Evolutionary conservation across 176 grass and related monocot species (phyloP).

Genomic region (Lolium perenne): DNA sequence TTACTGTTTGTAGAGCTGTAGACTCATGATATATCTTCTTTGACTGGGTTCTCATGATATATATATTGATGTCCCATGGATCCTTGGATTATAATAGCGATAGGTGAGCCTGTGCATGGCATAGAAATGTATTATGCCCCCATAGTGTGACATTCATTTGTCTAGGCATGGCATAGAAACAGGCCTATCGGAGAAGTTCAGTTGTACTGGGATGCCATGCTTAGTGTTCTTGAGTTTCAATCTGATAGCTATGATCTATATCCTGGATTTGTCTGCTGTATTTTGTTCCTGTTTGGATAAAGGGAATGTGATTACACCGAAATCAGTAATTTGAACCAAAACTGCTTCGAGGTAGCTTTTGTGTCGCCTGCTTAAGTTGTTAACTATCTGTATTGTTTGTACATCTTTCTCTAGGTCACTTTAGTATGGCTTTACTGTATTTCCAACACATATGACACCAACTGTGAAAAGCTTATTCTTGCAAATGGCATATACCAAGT

Average conservation of each 20-base stretch:
- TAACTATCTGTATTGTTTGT: not conserved
- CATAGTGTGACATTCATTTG: not conserved
- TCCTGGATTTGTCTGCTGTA: not conserved
- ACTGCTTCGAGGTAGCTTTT: not conserved
- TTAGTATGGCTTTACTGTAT: not conserved
- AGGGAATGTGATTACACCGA: not conserved
- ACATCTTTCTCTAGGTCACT: not conserved
- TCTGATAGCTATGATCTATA: not conserved
- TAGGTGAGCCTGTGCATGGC: not conserved
- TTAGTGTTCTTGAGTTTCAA: not conserved
- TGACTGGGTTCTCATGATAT: not conserved
- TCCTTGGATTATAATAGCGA: constrained; percentile 23
- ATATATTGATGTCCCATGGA: not conserved
- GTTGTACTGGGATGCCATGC: not conserved
- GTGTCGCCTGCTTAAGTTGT: not conserved
- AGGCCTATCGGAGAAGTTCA: not conserved
- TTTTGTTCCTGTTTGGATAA: not conserved
- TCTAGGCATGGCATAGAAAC: not conserved
- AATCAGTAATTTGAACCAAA: not conserved
- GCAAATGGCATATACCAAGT: not conserved
- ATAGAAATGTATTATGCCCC: not conserved
- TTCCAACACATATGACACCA: not conserved
- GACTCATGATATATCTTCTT: constrained; percentile 3
- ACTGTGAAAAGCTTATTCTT: not conserved
- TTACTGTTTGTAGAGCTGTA: not conserved